Percentiles rank a stretch among this genome's conserved stretches.
These are phyloP conservation scores for Trichoderma sp. DNA, from an alignment of 2,329 filamentous ascomycete species.

Conservation along the genomic window DNA sequence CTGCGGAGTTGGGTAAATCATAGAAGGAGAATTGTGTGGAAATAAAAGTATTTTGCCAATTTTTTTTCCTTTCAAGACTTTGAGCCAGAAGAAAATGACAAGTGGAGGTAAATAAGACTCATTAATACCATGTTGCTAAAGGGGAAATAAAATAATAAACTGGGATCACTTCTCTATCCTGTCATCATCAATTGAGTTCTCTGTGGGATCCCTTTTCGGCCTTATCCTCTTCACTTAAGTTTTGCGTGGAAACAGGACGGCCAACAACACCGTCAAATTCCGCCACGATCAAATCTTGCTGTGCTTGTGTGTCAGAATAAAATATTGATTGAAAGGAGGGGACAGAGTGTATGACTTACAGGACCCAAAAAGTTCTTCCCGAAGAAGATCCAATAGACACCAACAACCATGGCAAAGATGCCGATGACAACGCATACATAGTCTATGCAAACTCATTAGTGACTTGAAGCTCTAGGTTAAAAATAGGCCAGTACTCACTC, in stretches of 20 bases:
- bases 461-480: background rate
- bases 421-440: conserved; percentile 10
- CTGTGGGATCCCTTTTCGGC: background rate
- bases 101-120: background rate
- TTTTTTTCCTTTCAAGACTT: background rate
- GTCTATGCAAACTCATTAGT: background rate
- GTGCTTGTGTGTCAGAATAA: background rate
- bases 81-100: background rate
- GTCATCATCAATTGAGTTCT: background rate
- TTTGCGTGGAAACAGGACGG: background rate
- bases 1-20: conserved; percentile 41
- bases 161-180: background rate
- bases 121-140: background rate
- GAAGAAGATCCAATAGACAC: background rate
- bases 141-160: background rate
- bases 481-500: background rate
- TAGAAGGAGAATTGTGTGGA: conserved; percentile 16
- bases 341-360: background rate
- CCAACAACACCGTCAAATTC: conserved; percentile 2
- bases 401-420: conserved; percentile 5
- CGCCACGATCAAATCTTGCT: conserved; percentile 10
- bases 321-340: background rate
- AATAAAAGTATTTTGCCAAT: background rate
- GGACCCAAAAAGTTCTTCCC: conserved; percentile 6
- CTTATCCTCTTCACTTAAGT: background rate